These are phyloP conservation scores for Chrysoporthe austroafricana DNA, from an alignment of 2,329 filamentous ascomycete species.

Conservation along the genomic window DNA sequence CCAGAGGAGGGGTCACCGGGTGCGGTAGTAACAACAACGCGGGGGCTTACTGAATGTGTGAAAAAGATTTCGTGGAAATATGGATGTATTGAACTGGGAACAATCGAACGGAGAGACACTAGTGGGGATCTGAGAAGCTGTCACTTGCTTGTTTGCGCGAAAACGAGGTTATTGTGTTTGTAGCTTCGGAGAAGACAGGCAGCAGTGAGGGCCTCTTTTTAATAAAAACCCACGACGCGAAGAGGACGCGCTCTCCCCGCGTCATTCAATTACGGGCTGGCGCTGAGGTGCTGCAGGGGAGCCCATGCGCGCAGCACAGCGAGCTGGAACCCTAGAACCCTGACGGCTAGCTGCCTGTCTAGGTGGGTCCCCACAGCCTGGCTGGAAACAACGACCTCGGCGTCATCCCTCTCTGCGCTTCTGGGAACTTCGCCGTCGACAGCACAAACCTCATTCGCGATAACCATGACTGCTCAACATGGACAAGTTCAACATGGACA, in stretches of 20 bases:
- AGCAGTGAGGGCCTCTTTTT: conserved; percentile 12
- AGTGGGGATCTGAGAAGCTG: background rate
- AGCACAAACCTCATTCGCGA: too few species aligned
- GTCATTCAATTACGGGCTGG: conserved; percentile 9
- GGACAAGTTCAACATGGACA: background rate
- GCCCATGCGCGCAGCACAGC: background rate
- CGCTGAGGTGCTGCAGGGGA: background rate
- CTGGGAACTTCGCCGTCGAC: background rate
- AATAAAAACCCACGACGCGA: conserved; percentile 3
- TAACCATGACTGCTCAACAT: background rate
- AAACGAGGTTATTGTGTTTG: conserved; percentile 4
- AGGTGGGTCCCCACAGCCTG: background rate
- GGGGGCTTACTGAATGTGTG: conserved; percentile 31
- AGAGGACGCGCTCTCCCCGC: conserved; percentile 16
- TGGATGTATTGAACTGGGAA: background rate
- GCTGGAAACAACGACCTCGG: background rate
- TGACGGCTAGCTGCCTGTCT: background rate
- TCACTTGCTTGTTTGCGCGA: conserved; percentile 7
- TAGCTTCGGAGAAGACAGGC: conserved; percentile 9
- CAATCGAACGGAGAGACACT: background rate
- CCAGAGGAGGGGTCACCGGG: conserved; percentile 1
- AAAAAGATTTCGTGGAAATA: background rate
- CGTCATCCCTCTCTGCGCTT: background rate
- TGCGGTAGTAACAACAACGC: conserved; percentile 1
- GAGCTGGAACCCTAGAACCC: conserved; percentile 4